Base-by-base conservation (phyloP, 306 rosid species). In the Fragaria vesca region DNA sequence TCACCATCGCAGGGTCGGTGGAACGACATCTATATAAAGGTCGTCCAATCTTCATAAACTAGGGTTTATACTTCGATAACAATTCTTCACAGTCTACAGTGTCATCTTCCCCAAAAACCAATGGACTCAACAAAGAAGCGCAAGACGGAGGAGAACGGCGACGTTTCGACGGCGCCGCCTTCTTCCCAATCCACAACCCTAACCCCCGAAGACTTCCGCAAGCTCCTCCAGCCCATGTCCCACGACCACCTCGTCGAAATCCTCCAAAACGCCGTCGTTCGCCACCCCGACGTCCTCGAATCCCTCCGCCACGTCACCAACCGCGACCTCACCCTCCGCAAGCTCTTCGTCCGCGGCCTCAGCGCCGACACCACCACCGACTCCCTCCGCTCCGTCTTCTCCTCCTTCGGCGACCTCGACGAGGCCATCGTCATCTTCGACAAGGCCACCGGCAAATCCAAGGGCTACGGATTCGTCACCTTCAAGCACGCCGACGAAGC, bases 291-390 rank as follows among this genome's bases (percentile, higher is more conserved):
- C 73, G 89, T 91, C 13, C 91, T 91, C 18, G 67, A 84, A 34
- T 77, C 89, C 52, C 86, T 82, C 12, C 88, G 96, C 4, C 60
- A 86, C 36, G 30, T 84, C 15, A 88, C 88, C 0, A 91, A 89
- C 54, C 55, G 88, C 0, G 93, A 89, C 38, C 60, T 85, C 38
- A 65, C 96, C 20, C 96, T 85, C 78, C 96, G 96, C 1, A 91
- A 91, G 82, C 88, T 91, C 15, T 91, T 91, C 79, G 70, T 91
- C 78, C 93, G 96, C 1, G 96, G 96, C n/a, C 91, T 91, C 12
- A 89, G 90, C 1, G 85, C 87, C 81, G 96, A 91, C 36, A 89
- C 96, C 47, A 85, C 96, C 72, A 85, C 89, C 45, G 93, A 91
- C 7, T 89, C 91, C 62, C 91, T 91, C 72, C 93, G 96, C 4